phyloP scores from a whole-genome alignment of 257 asterid genomes.

The Voacanga thouarsii region DNA sequence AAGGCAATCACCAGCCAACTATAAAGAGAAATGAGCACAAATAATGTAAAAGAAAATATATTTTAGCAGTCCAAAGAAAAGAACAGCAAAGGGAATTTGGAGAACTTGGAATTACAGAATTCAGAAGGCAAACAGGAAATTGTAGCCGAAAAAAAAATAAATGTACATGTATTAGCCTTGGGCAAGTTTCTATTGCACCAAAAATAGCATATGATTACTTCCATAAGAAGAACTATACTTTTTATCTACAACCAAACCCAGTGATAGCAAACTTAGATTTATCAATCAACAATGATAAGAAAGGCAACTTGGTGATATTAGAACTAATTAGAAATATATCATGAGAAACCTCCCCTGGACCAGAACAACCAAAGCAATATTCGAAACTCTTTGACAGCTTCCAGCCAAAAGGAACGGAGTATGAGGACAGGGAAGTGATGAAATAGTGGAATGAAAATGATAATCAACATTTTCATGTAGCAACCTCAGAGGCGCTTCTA shows the following conservation, averaged over 20 bases:
- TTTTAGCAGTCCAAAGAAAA: neutral
- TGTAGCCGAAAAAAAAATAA: neutral
- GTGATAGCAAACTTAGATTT: neutral
- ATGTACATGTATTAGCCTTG: neutral
- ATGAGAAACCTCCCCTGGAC: neutral
- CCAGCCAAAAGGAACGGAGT: neutral
- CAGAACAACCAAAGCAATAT: neutral
- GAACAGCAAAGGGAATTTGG: neutral
- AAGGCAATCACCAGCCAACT: neutral
- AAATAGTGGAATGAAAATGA: neutral
- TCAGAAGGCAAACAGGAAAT: neutral
- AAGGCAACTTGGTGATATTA: neutral
- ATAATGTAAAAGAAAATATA: neutral
- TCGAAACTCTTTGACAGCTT: neutral
- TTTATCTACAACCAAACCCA: neutral
- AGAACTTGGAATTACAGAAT: neutral
- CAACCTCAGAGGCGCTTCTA: neutral
- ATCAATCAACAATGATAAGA: neutral
- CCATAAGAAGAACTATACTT: neutral
- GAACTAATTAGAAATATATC: neutral
- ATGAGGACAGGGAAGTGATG: neutral
- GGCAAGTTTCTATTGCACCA: neutral
- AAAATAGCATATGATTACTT: neutral
- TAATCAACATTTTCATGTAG: neutral
- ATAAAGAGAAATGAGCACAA: neutral